Evolutionary conservation across 495 filamentous ascomycete species (phyloP), one percentile per base, ranked within the genome.

Genomic region (Hyaloscypha hepaticicola): DNA sequence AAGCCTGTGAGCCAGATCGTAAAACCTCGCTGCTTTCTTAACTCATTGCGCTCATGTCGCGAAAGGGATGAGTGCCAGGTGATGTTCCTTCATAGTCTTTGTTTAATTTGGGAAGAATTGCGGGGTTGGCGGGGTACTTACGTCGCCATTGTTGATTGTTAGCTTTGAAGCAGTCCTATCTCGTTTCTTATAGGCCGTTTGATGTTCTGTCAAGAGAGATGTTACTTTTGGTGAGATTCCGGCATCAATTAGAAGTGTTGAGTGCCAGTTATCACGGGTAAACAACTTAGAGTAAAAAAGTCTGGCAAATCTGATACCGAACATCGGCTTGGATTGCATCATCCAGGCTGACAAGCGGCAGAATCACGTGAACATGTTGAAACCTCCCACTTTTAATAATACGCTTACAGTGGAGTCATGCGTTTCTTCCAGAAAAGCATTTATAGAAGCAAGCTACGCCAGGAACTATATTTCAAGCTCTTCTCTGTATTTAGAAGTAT

Each of bases 1-100:
- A 99, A 88, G 27, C 95, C 95, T 7, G 95, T 99, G 76, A 99
- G 90, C 95, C 95, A 99, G 75, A 99, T 87, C 52, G 95, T 99
- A 75, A 95, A 89, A 70, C 95, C 95, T 45, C 85, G 82, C 78
- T 99, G 96, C 71, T 87, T 85, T 76, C 91, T 90, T 72, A 90
- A 79, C 55, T 77, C 70, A 79, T 85, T 88, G 78, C 95, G 93
- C 84, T 98, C 93, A 67, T 77, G 74, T 74, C 91, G 91, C 57
- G 91, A 91, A 70, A 99, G 87, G 70, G 88, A 88, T 45, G 91
- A 85, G 84, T 99, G 95, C 93, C 90, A 98, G 78, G 95, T 98
- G 77, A 99, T 96, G 85, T 99, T 99, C 68, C 95, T 99, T 75
- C 63, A 59, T 25, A 33, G 48, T 63, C 41, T 67, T 64, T 53